Conservation (phyloP, 1,284 basidiomycete genomes). For the Trichosporon faecale region DNA sequence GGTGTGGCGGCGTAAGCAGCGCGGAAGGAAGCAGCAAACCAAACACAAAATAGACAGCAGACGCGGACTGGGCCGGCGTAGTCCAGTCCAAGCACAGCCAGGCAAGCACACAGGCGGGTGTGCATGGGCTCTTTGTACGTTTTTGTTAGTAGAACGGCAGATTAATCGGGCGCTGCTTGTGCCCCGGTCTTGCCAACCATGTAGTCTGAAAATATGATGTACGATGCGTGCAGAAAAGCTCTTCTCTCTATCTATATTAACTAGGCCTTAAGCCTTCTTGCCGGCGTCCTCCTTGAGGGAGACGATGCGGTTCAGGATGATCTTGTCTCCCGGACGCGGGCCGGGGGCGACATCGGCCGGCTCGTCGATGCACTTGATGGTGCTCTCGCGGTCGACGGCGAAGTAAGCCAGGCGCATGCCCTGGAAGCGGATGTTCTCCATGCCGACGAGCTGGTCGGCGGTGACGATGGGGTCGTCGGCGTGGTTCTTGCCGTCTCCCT, state of each 20-base stretch:
- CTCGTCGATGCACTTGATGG: constrained; percentile 63
- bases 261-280: constrained; percentile 58
- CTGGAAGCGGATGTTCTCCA: constrained; percentile 94
- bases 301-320: constrained; percentile 91
- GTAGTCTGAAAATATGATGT: constrained; percentile 10
- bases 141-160: constrained; percentile 10
- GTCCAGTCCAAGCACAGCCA: background rate
- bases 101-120: background rate
- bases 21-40: background rate
- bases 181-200: constrained; percentile 8
- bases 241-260: background rate
- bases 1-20: constrained; percentile 19
- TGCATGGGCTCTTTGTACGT: background rate
- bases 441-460: constrained; percentile 78
- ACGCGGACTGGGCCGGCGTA: background rate
- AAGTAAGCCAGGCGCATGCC: constrained; percentile 95
- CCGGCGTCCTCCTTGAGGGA: constrained; percentile 92
- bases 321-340: constrained; percentile 64
- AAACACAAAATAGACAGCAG: background rate
- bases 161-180: background rate
- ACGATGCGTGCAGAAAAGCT: constrained; percentile 5
- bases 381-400: constrained; percentile 80
- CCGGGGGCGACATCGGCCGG: constrained; percentile 53
- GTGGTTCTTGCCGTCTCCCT: constrained; percentile 2
- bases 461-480: constrained; percentile 59